Evolutionary conservation across 192 early-diverging fungal genomes (phyloP), one percentile per base, ranked within the genome.

Genomic region (Podila verticillata): DNA sequence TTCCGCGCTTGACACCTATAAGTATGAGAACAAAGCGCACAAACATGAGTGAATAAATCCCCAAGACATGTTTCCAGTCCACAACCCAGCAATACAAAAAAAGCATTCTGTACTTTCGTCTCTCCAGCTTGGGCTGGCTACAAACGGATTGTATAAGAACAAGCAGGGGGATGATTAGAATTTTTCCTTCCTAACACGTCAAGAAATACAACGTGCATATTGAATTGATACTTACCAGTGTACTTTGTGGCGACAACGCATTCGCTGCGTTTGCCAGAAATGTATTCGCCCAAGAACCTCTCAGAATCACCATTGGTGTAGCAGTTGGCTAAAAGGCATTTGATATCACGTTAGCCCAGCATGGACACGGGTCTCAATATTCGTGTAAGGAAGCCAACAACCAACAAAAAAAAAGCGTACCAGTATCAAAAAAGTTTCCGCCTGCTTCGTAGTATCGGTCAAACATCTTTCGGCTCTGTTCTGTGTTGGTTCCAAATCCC

Each of bases 191-290:
- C 47, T 26, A 36, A 26, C 7, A 47, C 8, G 51, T 54, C 22
- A 13, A 26, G 22, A 24, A 24, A 54, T 22, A 54, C 20, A 51
- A 22, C 17, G 20, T 22, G 22, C n/a, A n/a, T n/a, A n/a, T n/a
- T n/a, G n/a, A n/a, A n/a, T n/a, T n/a, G n/a, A n/a, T n/a, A n/a
- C 70, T 63, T 75, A 74, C 80, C 61, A 3, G 79, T 35, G 63
- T 84, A 84, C 63, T 91, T 91, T 54, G 89, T 90, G 0, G 89
- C 89, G 39, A 91, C 57, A 3, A 90, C 88, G 15, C 91, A 80
- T 32, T 87, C 75, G 49, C 85, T 85, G 36, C 89, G 83, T 31
- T 88, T 87, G 61, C 83, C 70, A 6, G 72, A 34, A 9, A 92
- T 67, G 54, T 86, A 89, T 44, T 87, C 82, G 13, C 91, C 90